These are phyloP conservation scores for Penicillium arizonense DNA, from an alignment of 495 filamentous ascomycete genomes.

Conservation along the genomic window DNA sequence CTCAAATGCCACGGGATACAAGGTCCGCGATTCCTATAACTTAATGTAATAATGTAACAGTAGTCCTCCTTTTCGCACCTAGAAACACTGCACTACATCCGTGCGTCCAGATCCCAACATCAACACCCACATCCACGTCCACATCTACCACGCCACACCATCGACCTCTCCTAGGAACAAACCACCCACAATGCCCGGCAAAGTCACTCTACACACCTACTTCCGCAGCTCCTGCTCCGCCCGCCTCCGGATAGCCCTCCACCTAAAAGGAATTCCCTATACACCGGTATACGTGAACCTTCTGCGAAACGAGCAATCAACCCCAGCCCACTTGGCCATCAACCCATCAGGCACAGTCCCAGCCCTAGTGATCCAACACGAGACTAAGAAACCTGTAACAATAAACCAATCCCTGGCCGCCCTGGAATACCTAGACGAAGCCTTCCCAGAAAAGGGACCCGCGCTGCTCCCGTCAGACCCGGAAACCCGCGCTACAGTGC, in stretches of 20 bases:
- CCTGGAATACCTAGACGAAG: slow-evolving; percentile 55
- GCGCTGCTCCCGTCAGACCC: slow-evolving; percentile 41
- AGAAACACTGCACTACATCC: neutral
- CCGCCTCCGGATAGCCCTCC: slow-evolving; percentile 50
- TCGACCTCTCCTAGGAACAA: neutral
- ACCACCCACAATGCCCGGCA: slow-evolving; percentile 22
- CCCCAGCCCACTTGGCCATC: slow-evolving; percentile 28
- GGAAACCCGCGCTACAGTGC: slow-evolving; percentile 33
- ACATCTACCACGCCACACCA: neutral
- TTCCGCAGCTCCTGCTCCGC: slow-evolving; percentile 57
- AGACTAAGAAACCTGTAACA: slow-evolving; percentile 19
- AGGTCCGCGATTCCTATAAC: neutral
- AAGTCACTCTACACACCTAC: slow-evolving; percentile 50
- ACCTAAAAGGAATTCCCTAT: slow-evolving; percentile 45
- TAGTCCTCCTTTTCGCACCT: neutral
- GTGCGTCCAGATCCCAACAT: neutral
- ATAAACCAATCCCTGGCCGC: slow-evolving; percentile 53
- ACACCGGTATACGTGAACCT: slow-evolving; percentile 44
- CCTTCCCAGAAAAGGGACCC: slow-evolving; percentile 24
- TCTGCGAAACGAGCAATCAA: slow-evolving; percentile 40
- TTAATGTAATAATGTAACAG: neutral
- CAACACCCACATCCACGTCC: neutral
- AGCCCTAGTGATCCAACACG: slow-evolving; percentile 37
- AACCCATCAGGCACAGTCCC: slow-evolving; percentile 53
- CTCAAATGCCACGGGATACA: neutral